Percentiles rank a stretch among this genome's conserved stretches.
Conservation (phyloP, 2,329 filamentous ascomycete species). For the Aspergillus nomiae region DNA sequence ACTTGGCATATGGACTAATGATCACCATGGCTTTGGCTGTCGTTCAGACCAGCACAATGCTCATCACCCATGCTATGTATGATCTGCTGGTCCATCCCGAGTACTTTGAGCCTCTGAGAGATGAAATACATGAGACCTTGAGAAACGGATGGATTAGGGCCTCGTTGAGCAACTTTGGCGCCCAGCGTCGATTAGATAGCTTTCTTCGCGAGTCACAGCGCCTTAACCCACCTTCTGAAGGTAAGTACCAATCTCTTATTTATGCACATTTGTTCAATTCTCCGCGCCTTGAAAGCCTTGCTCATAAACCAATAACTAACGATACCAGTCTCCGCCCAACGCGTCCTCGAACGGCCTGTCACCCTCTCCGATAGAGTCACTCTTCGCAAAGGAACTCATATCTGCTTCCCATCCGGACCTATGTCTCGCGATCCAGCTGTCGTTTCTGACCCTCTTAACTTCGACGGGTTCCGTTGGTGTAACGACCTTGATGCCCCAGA, state of each 20-base stretch:
- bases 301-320: not conserved
- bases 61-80: constrained; percentile 50
- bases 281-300: not conserved
- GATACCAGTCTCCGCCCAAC: constrained; percentile 29
- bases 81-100: constrained; percentile 55
- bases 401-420: constrained; percentile 33
- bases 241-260: constrained; percentile 13
- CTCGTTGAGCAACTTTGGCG: constrained; percentile 21
- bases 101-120: constrained; percentile 51
- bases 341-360: constrained; percentile 27
- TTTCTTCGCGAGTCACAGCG: constrained; percentile 34
- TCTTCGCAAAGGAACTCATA: constrained; percentile 26
- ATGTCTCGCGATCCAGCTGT: constrained; percentile 29
- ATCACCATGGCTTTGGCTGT: constrained; percentile 30
- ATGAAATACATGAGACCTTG: constrained; percentile 46
- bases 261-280: not conserved
- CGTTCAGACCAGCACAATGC: constrained; percentile 32
- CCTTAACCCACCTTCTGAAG: constrained; percentile 29
- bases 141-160: constrained; percentile 28
- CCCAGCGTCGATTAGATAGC: constrained; percentile 28
- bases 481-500: constrained; percentile 17
- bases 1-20: constrained; percentile 29
- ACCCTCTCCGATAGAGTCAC: constrained; percentile 27
- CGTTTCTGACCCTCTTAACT: constrained; percentile 22
- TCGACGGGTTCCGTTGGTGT: constrained; percentile 34